Evolutionary conservation across 1,139 yeast genomes (phyloP), one percentile per base, ranked within the genome.

Genomic region (Ogataea hybrid): DNA sequence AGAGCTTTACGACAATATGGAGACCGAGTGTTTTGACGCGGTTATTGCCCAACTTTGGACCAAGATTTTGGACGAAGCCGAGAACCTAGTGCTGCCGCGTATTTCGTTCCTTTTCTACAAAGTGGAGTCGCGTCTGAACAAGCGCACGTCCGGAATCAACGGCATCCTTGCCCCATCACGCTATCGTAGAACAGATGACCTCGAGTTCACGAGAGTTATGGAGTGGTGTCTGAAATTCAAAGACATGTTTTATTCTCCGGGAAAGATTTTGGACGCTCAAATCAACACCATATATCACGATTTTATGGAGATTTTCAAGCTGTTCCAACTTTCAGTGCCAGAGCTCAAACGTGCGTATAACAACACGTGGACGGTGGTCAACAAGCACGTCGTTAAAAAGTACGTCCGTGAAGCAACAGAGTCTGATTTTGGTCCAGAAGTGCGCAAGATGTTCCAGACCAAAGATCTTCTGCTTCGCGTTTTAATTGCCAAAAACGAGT

Each of bases 201-300:
- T 47, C 18, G 60, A 58, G 15, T 41, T 58, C 18, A 48, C 53
- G 3, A 41, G 64, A 25, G 58, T 57, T 4, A 45, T 53, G 25
- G 61, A 58, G 41, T 59, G 64, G 62, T 55, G 58, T 32, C 47
- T 34, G 25, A 57, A 57, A 36, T 53, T 59, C 35, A 42, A 49
- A 18, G 54, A 54, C 22, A 56, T 56, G 57, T 39, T 58, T 32
- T 52, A 50, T 40, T 27, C 48, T 7, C 56, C 62, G 0, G 56
- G 56, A 8, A 52, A 49, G 41, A 50, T 51, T 10, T 40, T 50
- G 29, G 47, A 48, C 21, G 49, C 47, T 7, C 50, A 51, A 2
- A 42, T 56, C 14, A 42, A 39, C 5, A 35, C 32, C 16, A 51
- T 58, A n/a, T 56, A 55, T 28, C 52, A 55, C 11, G 37, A 42